These are phyloP conservation scores for Lithospermum erythrorhizon DNA, from an alignment of 257 asterid species.

Conservation along the genomic window DNA sequence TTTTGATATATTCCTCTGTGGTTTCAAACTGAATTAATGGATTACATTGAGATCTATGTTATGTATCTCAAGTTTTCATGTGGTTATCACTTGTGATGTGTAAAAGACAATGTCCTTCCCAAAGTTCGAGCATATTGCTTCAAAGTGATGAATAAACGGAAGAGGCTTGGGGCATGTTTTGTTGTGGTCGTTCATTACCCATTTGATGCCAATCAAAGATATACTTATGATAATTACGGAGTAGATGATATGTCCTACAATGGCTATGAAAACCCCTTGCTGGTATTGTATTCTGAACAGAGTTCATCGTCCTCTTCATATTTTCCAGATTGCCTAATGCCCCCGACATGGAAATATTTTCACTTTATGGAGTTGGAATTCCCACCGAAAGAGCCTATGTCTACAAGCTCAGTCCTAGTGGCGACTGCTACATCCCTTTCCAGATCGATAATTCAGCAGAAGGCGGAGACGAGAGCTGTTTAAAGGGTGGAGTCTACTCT, in stretches of 20 bases:
- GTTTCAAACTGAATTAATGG: neutral
- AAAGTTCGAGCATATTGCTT: neutral
- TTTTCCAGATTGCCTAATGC: constrained; percentile 68
- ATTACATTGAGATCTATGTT: no score
- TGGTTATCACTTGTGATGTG: neutral
- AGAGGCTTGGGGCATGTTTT: neutral
- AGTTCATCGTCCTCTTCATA: neutral
- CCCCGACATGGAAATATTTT: constrained; percentile 72
- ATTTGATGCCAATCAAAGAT: neutral
- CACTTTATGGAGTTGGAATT: constrained; percentile 87
- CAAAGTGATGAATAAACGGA: neutral
- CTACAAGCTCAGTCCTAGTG: constrained; percentile 46
- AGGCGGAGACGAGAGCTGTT: constrained; percentile 42
- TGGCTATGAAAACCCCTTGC: neutral
- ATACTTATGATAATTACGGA: neutral
- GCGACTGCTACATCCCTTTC: constrained; percentile 66
- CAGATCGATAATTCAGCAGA: constrained; percentile 70
- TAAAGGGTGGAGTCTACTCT: constrained; percentile 69
- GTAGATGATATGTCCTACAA: neutral
- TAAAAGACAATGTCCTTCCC: neutral
- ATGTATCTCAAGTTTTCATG: neutral
- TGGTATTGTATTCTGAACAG: neutral
- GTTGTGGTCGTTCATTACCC: neutral
- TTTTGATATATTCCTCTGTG: neutral
- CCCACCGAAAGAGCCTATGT: constrained; percentile 87